A percentile compares a stretch with the other conserved stretches of the same genome.
phyloP scores from a whole-genome alignment of 805 yeast species.

The Diddensiella transvaalensis region DNA sequence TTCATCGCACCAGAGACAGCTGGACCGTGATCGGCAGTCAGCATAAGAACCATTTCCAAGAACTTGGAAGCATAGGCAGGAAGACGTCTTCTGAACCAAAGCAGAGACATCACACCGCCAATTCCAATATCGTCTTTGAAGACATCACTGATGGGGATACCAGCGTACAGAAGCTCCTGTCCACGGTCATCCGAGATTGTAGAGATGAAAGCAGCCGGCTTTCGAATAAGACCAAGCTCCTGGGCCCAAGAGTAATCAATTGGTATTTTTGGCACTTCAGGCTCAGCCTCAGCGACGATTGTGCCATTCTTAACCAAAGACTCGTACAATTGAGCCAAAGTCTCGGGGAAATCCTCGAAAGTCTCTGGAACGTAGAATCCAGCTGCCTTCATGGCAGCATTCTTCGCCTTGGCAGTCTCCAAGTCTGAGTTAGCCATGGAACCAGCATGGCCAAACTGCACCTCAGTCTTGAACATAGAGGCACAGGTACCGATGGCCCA shows the following conservation, averaged over 20 bases:
- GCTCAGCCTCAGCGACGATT: slow-evolving; percentile 40
- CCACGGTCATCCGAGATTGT: slow-evolving; percentile 48
- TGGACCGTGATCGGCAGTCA: slow-evolving; percentile 48
- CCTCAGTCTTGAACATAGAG: slow-evolving; percentile 66
- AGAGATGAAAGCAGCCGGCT: slow-evolving; percentile 47
- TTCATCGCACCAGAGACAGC: slow-evolving; percentile 48
- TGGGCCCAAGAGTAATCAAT: slow-evolving; percentile 48
- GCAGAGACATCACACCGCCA: slow-evolving; percentile 46
- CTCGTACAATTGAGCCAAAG: slow-evolving; percentile 63
- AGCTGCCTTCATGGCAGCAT: slow-evolving; percentile 80
- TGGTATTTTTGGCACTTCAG: slow-evolving; percentile 46
- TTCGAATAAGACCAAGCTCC: slow-evolving; percentile 44
- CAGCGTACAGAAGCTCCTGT: slow-evolving; percentile 44
- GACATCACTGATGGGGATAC: slow-evolving; percentile 45
- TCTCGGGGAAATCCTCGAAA: slow-evolving; percentile 46
- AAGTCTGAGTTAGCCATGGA: slow-evolving; percentile 67
- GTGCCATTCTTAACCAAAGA: slow-evolving; percentile 47
- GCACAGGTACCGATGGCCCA: slow-evolving; percentile 72
- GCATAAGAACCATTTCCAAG: slow-evolving; percentile 47
- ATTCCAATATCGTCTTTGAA: slow-evolving; percentile 46
- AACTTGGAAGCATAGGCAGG: slow-evolving; percentile 44
- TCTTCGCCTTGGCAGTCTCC: slow-evolving; percentile 65
- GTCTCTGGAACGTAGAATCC: slow-evolving; percentile 90
- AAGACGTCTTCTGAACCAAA: slow-evolving; percentile 45
- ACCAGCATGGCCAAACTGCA: slow-evolving; percentile 63